A percentile compares a stretch with the other conserved stretches of the same genome.
These are phyloP conservation scores for Phytophthora fragariae DNA, from an alignment of 352 stramenopile species.

Conservation along the genomic window DNA sequence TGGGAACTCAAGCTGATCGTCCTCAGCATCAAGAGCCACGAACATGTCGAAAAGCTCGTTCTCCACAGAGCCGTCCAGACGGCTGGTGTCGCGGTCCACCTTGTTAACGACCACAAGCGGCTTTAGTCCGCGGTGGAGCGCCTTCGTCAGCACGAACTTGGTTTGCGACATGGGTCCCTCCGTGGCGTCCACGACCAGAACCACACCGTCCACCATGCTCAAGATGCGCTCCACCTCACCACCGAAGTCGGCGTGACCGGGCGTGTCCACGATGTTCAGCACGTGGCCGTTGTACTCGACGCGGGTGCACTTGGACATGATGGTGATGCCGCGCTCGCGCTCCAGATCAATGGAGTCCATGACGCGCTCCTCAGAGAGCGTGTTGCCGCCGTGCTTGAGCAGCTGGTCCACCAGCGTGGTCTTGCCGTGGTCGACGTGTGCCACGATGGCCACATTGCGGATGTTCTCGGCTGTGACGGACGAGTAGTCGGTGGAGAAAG, in stretches of 20 bases:
- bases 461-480: conserved; percentile 63
- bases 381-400: conserved; percentile 95
- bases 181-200: conserved; percentile 97
- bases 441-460: conserved; percentile 92
- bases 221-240: conserved; percentile 98
- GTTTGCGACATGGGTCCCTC: conserved; percentile 98
- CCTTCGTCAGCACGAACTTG: conserved; percentile 99
- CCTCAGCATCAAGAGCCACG: conserved; percentile 92
- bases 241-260: conserved; percentile 98
- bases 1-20: conserved; percentile 97
- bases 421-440: conserved; percentile 99
- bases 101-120: conserved; percentile 99
- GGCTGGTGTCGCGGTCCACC: conserved; percentile 94
- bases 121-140: conserved; percentile 92
- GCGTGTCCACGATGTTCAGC: conserved; percentile 98
- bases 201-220: conserved; percentile 97
- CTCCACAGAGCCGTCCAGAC: conserved; percentile 95
- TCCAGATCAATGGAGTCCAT: conserved; percentile 99
- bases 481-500: conserved; percentile 56
- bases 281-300: conserved; percentile 95
- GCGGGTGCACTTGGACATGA: conserved; percentile 98
- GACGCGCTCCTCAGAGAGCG: conserved; percentile 87
- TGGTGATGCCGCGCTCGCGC: conserved; percentile 98
- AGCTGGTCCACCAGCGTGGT: conserved; percentile 98
- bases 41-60: conserved; percentile 98